A percentile compares a stretch with the other conserved stretches of the same genome.
These are phyloP conservation scores for Nadsonia commutata DNA, from an alignment of 1,139 yeast genomes.

Conservation along the genomic window DNA sequence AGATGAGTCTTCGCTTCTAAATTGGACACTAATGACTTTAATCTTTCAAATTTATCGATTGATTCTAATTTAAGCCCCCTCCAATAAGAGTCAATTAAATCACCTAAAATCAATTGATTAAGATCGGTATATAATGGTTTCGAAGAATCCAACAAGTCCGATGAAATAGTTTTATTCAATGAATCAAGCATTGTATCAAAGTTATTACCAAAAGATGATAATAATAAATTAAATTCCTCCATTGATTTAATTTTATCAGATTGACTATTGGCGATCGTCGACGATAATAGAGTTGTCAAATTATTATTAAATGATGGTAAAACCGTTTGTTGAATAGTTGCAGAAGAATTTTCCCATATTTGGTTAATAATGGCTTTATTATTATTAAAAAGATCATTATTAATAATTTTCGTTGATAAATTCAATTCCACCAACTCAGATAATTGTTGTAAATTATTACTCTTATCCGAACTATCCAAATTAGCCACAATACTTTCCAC, in stretches of 20 bases:
- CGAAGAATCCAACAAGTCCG: background rate
- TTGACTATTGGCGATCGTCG: background rate
- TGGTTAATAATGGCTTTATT: background rate
- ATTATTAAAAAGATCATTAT: background rate
- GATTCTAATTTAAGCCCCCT: background rate
- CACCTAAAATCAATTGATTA: background rate
- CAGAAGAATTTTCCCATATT: background rate
- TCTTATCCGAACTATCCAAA: background rate
- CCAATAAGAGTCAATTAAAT: background rate
- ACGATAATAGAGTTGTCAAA: background rate
- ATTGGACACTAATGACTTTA: background rate
- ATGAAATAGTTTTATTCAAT: background rate
- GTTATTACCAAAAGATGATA: background rate
- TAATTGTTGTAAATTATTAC: background rate
- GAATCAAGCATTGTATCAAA: background rate
- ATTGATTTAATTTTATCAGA: background rate
- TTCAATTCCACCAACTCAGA: background rate
- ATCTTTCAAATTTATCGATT: background rate
- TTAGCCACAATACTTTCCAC: background rate
- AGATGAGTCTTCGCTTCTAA: background rate
- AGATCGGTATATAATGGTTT: background rate
- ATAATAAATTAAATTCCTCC: background rate
- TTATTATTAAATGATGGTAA: background rate
- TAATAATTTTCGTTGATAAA: background rate
- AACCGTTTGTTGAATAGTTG: background rate